Conservation (phyloP, 208 protist genomes). For the Wallacemonas sp. region DNA sequence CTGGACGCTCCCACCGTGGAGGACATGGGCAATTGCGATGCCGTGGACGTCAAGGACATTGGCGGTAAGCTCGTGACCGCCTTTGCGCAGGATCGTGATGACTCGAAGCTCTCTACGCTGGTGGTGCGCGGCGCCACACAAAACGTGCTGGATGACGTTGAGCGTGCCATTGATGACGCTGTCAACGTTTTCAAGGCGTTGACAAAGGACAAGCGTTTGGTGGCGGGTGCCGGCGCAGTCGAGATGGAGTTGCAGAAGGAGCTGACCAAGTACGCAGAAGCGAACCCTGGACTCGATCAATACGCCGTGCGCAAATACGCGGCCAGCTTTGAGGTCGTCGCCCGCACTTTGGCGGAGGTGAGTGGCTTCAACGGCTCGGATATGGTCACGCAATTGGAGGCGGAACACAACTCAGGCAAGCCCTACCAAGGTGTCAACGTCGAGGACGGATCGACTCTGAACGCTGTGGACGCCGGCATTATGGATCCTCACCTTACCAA, state of each 20-base stretch:
- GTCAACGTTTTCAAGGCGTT: constrained; percentile 98
- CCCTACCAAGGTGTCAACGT: constrained; percentile 94
- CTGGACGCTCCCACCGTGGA: constrained; percentile 93
- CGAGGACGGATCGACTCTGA: constrained; percentile 77
- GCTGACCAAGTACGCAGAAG: constrained; percentile 85
- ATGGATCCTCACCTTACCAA: constrained; percentile 95
- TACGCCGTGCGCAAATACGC: constrained; percentile 98
- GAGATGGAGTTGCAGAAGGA: constrained; percentile 96
- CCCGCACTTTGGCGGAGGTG: constrained; percentile 98
- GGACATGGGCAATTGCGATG: constrained; percentile 96
- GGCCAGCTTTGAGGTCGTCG: constrained; percentile 97
- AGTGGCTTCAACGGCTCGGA: constrained; percentile 96
- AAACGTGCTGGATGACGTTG: constrained; percentile 98
- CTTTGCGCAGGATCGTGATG: constrained; percentile 94
- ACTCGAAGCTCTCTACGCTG: constrained; percentile 97
- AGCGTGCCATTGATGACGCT: constrained; percentile 97
- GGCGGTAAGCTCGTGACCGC: constrained; percentile 95
- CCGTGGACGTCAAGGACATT: constrained; percentile 95
- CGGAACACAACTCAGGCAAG: constrained; percentile 94
- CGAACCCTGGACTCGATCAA: constrained; percentile 96
- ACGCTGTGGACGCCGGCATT: constrained; percentile 88
- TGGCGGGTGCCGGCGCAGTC: constrained; percentile 97
- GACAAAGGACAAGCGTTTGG: constrained; percentile 93
- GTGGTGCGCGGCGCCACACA: constrained; percentile 98
- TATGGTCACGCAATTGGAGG: constrained; percentile 95